Base-by-base conservation (phyloP, 2,329 filamentous ascomycete genomes). In the Talaromyces sp. region DNA sequence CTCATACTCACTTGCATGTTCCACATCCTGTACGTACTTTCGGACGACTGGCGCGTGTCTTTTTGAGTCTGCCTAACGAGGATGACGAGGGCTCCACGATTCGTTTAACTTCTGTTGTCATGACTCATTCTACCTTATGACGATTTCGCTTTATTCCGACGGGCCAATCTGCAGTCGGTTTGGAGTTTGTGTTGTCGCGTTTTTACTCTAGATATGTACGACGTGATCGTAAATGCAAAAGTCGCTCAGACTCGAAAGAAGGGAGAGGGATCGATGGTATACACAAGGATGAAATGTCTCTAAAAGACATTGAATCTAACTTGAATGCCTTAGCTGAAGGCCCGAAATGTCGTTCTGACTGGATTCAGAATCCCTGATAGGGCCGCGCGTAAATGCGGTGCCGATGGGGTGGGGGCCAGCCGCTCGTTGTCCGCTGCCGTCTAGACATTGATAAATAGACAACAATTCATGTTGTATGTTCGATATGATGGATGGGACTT, bases 21-120 rank as follows among this genome's bases (percentile, higher is more conserved):
- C 60, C 41, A 50, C 66, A 67, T 24, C 67, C 67, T 13, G 66
- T 64, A n/a, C 66, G 67, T 56, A 69, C 67, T 52, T 68, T 69
- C 5, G 66, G 66, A 37, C 60, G 61, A 54, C 60, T 65, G 3
- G 64, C 58, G 9, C 62, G 62, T 37, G 56, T 47, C 22, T 14
- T 33, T 60, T 64, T 64, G 57, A 56, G 31, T 67, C 64, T 19
- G 65, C 67, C 43, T 67, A 67, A 68, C 47, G 14, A 70, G 54
- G 22, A 69, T 57, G 35, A 68, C 43, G n/a, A 22, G 48, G 24
- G 41, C 27, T 33, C 10, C 31, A 54, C 50, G 50, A 22, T n/a
- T n/a, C n/a, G n/a, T 22, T 54, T 54, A 54, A 33, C 19, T 37
- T 22, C 16, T 22, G 50, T 13, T 35, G 31, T 31, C 50, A 35